phyloP scores from a whole-genome alignment of 164 flowering plant genomes.

The Buxus sempervirens region DNA sequence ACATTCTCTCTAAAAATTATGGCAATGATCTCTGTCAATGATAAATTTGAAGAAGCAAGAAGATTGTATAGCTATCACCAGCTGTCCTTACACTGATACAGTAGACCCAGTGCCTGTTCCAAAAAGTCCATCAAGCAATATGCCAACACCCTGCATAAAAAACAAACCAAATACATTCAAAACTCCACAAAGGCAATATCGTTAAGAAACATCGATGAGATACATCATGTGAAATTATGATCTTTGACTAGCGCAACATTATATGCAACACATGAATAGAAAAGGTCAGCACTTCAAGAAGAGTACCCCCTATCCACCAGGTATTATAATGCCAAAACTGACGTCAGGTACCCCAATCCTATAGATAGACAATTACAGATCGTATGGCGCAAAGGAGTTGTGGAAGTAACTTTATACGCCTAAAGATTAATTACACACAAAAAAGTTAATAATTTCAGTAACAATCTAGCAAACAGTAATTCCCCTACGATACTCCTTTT shows the following conservation, averaged over 20 bases:
- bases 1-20: slow-evolving; percentile 77
- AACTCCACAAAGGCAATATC: not conserved
- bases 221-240: not conserved
- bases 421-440: no score
- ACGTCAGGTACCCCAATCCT: no score
- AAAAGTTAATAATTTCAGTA: no score
- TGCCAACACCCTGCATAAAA: slow-evolving; percentile 74
- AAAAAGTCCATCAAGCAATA: slow-evolving; percentile 86
- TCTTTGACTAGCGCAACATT: not conserved
- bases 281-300: not conserved
- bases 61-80: not conserved
- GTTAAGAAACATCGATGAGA: not conserved
- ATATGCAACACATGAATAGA: not conserved
- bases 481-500: no score
- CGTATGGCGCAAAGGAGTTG: no score
- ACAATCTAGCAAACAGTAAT: no score
- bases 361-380: no score
- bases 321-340: no score
- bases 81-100: slow-evolving; percentile 81
- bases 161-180: not conserved
- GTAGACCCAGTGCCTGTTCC: slow-evolving; percentile 91
- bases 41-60: not conserved
- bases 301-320: no score
- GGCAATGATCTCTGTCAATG: slow-evolving; percentile 11
- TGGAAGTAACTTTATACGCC: no score